Evolutionary conservation across 371 early-diverging fungal species (phyloP), one percentile per base, ranked within the genome.

Genomic region (Enteropsectra breve): DNA sequence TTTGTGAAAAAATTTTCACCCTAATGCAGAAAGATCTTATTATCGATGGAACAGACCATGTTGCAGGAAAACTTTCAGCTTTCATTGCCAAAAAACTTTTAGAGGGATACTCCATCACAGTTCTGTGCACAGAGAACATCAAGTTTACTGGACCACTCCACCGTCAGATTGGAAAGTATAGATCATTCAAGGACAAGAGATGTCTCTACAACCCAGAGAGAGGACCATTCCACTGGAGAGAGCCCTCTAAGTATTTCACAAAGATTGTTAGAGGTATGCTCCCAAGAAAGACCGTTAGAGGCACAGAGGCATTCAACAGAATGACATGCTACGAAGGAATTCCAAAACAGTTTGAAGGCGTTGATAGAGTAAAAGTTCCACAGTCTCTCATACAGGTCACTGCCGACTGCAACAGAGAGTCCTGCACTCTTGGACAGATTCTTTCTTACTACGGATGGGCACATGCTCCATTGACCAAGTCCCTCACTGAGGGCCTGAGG

Each of bases 1-100:
- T 28, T 50, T 8, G 6, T 11, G 18, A 24, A 62, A 63, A 64
- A 68, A 68, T 74, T 77, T 74, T 67, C 62, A 56, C 49, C 72
- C 58, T 45, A 45, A 73, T 70, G 66, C 56, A 59, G 46, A 73
- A 75, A 60, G 53, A 71, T 55, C 83, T 94, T 83, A 88, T 97
- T 81, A 90, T 98, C 83, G 97, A 98, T 85, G 99, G 85, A 80
- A 93, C 92, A 84, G 97, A 89, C 76, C 99, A 98, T 83, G 85
- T 98, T 68, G 84, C 91, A 76, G 97, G 99, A 80, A 95, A 96
- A 80, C 86, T 98, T 63, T 91, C 95, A 72, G 87, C 94, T 67
- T 88, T 89, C 76, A 87, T 97, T 75, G 89, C 99, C 80, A 98
- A 98, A 88, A 88, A 92, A 83, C 84, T 91, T 73, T 86, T 97